phyloP scores from a whole-genome alignment of 1,139 yeast genomes.

The Hanseniaspora uvarum region DNA sequence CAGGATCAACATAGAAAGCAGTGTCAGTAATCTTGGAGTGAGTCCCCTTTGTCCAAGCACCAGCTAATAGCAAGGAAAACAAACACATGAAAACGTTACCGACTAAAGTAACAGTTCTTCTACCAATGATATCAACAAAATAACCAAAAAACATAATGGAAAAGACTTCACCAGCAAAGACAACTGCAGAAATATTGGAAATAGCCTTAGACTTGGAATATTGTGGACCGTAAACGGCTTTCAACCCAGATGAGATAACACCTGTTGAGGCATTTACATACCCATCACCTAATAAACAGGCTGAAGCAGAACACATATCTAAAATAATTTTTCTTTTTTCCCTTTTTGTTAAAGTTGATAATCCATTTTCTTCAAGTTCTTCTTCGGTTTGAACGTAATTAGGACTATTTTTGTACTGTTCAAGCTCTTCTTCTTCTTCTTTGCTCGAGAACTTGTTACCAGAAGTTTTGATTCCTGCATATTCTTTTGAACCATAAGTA shows the following conservation, averaged over 20 bases:
- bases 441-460: conserved; percentile 15
- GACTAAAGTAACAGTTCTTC: conserved; percentile 70
- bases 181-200: conserved; percentile 74
- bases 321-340: conserved; percentile 35
- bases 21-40: conserved; percentile 1
- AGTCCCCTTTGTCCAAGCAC: conserved; percentile 65
- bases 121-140: conserved; percentile 63
- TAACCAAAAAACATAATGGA: conserved; percentile 77
- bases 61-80: conserved; percentile 69
- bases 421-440: conserved; percentile 3
- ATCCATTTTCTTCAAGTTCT: conserved; percentile 16
- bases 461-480: conserved; percentile 19
- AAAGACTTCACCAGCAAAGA: conserved; percentile 82
- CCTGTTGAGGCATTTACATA: conserved; percentile 77
- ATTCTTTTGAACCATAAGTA: conserved; percentile 30
- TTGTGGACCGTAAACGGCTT: conserved; percentile 51
- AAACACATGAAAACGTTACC: conserved; percentile 64
- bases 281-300: conserved; percentile 86
- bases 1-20: conserved; percentile 32
- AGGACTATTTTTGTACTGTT: conserved; percentile 16
- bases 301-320: conserved; percentile 82
- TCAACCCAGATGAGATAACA: conserved; percentile 61
- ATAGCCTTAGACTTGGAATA: conserved; percentile 58
- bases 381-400: conserved; percentile 10
- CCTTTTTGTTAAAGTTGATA: conserved; percentile 17